Conservation (phyloP, 2,329 filamentous ascomycete genomes). For the Septoria petroselini region DNA sequence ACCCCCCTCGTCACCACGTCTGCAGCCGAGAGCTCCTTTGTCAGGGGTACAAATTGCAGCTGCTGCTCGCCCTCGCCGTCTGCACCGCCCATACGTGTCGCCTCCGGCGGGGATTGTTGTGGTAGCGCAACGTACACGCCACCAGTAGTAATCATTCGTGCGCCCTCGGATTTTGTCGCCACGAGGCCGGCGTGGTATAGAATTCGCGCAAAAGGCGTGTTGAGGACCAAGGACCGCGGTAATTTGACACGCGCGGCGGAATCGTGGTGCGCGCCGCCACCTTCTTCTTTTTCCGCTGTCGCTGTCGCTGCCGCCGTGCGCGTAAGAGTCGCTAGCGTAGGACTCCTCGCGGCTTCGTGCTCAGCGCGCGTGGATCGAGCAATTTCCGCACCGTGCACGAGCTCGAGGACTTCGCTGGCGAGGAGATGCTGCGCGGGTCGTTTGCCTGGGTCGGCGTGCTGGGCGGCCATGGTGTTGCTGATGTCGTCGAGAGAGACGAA, state of each 20-base stretch:
- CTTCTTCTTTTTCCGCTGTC: too few relatives aligned
- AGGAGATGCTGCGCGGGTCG: slow-evolving; percentile 79
- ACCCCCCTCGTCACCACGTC: slow-evolving; percentile 56
- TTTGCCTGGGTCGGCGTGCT: slow-evolving; percentile 64
- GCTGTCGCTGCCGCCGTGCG: too few relatives aligned
- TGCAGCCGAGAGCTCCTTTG: slow-evolving; percentile 56
- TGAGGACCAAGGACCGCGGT: slow-evolving; percentile 31
- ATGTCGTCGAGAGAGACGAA: slow-evolving; percentile 76
- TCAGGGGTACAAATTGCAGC: slow-evolving; percentile 60
- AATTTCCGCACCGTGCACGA: slow-evolving; percentile 68
- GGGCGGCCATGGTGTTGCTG: slow-evolving; percentile 62
- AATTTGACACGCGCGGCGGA: slow-evolving; percentile 32
- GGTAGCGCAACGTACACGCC: slow-evolving; percentile 39
- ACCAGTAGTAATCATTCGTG: slow-evolving; percentile 33
- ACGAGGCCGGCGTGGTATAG: slow-evolving; percentile 36
- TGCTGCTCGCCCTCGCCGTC: too few relatives aligned
- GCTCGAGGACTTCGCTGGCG: slow-evolving; percentile 74
- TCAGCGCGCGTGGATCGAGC: slow-evolving; percentile 61
- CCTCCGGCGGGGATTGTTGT: too few relatives aligned
- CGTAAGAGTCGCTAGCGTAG: slow-evolving; percentile 26
- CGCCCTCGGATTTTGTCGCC: slow-evolving; percentile 33
- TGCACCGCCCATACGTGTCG: too few relatives aligned
- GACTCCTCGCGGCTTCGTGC: slow-evolving; percentile 48
- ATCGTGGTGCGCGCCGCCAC: slow-evolving; percentile 4
- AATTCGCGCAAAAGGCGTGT: slow-evolving; percentile 32